Evolutionary conservation across 164 flowering plant genomes (phyloP).

Genomic region (Paratinospora sagittata): DNA sequence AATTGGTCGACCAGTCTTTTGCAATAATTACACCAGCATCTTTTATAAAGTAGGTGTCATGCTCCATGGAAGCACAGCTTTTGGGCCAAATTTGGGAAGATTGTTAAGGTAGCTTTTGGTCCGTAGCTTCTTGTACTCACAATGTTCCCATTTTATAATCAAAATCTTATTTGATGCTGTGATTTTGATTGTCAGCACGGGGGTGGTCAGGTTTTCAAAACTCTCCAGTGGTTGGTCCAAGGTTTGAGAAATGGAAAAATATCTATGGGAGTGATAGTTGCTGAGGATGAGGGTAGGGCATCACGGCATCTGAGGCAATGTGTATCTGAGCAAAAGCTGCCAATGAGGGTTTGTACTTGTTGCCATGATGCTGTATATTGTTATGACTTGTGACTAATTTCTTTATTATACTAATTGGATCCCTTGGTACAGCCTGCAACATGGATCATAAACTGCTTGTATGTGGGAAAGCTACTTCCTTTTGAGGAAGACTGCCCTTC

Average conservation of each 20-base stretch:
- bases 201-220: slow-evolving; percentile 70
- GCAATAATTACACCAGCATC: slow-evolving; percentile 15
- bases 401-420: background rate
- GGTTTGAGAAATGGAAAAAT: slow-evolving; percentile 40
- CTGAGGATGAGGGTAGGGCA: slow-evolving; percentile 42
- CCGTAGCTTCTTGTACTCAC: background rate
- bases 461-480: slow-evolving; percentile 55
- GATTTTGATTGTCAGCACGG: slow-evolving; percentile 49
- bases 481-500: slow-evolving; percentile 21
- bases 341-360: slow-evolving; percentile 50
- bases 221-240: slow-evolving; percentile 50
- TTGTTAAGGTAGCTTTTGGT: slow-evolving; percentile 37
- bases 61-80: slow-evolving; percentile 52
- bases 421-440: slow-evolving; percentile 48
- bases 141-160: background rate
- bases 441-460: slow-evolving; percentile 75
- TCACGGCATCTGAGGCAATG: slow-evolving; percentile 78
- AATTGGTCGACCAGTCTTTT: slow-evolving; percentile 20
- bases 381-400: background rate
- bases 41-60: slow-evolving; percentile 57
- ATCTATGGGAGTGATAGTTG: slow-evolving; percentile 46
- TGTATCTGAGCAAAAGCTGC: slow-evolving; percentile 60
- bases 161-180: background rate
- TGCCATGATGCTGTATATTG: background rate
- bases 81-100: slow-evolving; percentile 35